These are phyloP conservation scores for Beauveria brongniartii DNA, from an alignment of 2,329 filamentous ascomycete species.

Conservation along the genomic window DNA sequence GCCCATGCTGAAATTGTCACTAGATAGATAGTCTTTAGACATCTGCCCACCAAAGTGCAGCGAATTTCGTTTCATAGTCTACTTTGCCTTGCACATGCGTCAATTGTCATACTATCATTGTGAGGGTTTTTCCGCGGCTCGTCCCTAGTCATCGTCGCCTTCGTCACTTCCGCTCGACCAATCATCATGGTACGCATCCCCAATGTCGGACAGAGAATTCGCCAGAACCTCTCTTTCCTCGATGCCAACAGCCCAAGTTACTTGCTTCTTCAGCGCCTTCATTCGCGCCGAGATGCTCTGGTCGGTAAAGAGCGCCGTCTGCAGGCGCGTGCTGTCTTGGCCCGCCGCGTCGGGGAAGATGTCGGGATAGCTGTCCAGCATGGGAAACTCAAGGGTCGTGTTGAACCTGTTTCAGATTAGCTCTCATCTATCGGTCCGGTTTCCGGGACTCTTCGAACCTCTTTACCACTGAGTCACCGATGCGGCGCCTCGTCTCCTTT, in stretches of 20 bases:
- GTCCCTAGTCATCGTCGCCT: conserved; percentile 36
- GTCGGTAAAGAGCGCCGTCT: conserved; percentile 62
- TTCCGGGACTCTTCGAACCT: conserved; percentile 1
- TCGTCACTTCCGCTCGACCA: conserved; percentile 73
- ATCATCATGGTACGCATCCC: conserved; percentile 81
- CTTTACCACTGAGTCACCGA: conserved; percentile 12
- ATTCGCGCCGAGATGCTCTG: conserved; percentile 63
- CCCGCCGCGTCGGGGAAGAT: conserved; percentile 51
- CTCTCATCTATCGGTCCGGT: background rate
- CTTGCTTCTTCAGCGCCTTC: conserved; percentile 55
- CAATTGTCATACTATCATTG: too few species aligned
- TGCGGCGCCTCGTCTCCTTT: conserved; percentile 8
- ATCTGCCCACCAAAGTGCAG: conserved; percentile 5
- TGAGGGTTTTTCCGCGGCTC: background rate
- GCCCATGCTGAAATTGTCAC: conserved; percentile 2
- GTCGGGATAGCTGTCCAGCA: conserved; percentile 75
- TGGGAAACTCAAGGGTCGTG: conserved; percentile 56
- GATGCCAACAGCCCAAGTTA: conserved; percentile 54
- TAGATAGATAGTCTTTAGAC: conserved; percentile 9
- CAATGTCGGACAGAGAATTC: conserved; percentile 73
- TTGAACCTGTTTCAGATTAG: conserved; percentile 30
- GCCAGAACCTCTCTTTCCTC: conserved; percentile 80
- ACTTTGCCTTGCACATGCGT: background rate
- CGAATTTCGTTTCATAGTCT: background rate
- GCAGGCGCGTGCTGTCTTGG: conserved; percentile 31